phyloP scores from a whole-genome alignment of 345 rosid genomes.

The Odontarrhena argentea region DNA sequence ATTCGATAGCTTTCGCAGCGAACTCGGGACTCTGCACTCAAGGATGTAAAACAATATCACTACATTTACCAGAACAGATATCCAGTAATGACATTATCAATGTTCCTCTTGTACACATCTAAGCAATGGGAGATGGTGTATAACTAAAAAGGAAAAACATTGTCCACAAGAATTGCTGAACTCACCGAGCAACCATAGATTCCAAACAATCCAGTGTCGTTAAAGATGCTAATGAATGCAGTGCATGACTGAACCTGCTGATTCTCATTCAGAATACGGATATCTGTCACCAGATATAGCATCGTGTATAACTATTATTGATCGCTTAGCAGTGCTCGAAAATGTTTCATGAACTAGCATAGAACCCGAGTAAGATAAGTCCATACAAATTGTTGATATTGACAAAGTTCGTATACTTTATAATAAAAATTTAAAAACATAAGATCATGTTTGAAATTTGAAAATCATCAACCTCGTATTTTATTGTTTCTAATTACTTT shows the following conservation, averaged over 20 bases:
- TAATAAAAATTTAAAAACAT: too few species aligned
- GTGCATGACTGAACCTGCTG: constrained; percentile 67
- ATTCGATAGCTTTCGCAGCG: constrained; percentile 55
- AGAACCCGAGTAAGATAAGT: too few species aligned
- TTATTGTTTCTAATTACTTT: too few species aligned
- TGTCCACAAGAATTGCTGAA: constrained; percentile 16
- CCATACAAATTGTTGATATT: too few species aligned
- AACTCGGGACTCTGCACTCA: constrained; percentile 57
- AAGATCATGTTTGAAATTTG: too few species aligned
- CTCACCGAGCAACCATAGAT: constrained; percentile 75
- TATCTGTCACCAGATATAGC: constrained; percentile 51
- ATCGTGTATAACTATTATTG: constrained; percentile 15
- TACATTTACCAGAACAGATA: constrained; percentile 1
- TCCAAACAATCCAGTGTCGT: constrained; percentile 70
- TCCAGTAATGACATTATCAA: not conserved
- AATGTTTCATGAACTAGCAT: not conserved
- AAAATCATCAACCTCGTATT: too few species aligned
- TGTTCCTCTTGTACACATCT: too few species aligned
- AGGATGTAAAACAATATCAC: not conserved
- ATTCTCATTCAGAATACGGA: constrained; percentile 55
- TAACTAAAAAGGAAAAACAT: not conserved
- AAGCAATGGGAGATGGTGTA: too few species aligned
- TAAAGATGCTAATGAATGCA: constrained; percentile 75
- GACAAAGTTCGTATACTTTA: too few species aligned
- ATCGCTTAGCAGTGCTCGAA: not conserved